A percentile compares a stretch with the other conserved stretches of the same genome.
Evolutionary conservation across 768 basidiomycete genomes (phyloP).

Genomic region (Hericium rajendrae): DNA sequence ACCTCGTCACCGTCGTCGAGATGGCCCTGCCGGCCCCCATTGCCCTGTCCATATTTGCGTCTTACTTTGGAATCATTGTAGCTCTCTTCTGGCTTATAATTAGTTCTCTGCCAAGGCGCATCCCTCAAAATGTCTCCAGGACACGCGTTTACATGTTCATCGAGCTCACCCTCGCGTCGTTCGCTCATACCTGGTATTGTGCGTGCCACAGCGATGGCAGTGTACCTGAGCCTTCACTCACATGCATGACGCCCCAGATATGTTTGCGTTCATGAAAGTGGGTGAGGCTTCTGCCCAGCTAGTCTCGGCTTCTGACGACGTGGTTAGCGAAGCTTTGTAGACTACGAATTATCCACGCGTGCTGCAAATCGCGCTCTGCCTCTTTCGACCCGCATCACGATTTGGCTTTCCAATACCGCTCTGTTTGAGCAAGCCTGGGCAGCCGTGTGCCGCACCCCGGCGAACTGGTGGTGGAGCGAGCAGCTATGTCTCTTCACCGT

Average conservation of each 20-base stretch:
- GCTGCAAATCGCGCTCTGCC: neutral
- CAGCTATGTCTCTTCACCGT: slow-evolving; percentile 53
- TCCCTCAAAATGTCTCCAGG: slow-evolving; percentile 6
- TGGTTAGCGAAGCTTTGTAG: slow-evolving; percentile 45
- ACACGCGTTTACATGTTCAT: slow-evolving; percentile 7
- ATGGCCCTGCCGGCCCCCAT: slow-evolving; percentile 2
- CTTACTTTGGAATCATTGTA: slow-evolving; percentile 27
- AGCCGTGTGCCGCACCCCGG: slow-evolving; percentile 25
- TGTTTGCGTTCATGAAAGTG: slow-evolving; percentile 37
- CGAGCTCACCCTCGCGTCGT: slow-evolving; percentile 26
- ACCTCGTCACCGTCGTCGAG: too few relatives aligned
- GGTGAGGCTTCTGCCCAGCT: slow-evolving; percentile 4
- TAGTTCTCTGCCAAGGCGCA: slow-evolving; percentile 1
- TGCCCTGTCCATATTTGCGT: slow-evolving; percentile 22
- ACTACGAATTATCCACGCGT: slow-evolving; percentile 26
- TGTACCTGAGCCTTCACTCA: neutral
- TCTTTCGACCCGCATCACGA: slow-evolving; percentile 28
- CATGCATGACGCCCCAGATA: slow-evolving; percentile 23
- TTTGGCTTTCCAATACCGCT: slow-evolving; percentile 44
- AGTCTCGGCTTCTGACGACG: neutral
- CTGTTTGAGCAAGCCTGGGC: slow-evolving; percentile 55
- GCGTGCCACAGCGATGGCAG: slow-evolving; percentile 14
- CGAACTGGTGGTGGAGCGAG: slow-evolving; percentile 67
- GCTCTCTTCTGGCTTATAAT: slow-evolving; percentile 22
- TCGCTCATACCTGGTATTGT: slow-evolving; percentile 44